Percentiles rank a stretch among this genome's conserved stretches.
These are phyloP conservation scores for Candida smagusa DNA, from an alignment of 1,139 yeast species.

Conservation along the genomic window DNA sequence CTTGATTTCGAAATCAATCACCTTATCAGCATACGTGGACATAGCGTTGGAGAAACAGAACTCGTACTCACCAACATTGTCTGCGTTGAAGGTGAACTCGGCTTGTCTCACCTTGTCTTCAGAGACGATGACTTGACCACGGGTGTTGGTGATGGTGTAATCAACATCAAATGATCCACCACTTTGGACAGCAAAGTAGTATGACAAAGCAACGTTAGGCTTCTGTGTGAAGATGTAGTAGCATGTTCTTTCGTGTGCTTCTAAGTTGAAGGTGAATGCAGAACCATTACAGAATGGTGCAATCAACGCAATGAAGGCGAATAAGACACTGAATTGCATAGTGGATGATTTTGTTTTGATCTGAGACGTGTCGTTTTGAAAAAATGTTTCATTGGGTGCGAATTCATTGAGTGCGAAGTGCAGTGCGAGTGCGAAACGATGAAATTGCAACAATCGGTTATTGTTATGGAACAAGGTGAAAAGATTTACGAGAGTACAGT, in stretches of 20 bases:
- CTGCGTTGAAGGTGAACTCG: constrained; percentile 74
- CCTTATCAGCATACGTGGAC: constrained; percentile 85
- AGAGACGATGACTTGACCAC: constrained; percentile 51
- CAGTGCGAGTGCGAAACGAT: too few species aligned
- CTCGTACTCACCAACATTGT: constrained; percentile 77
- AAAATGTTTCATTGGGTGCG: constrained; percentile 1
- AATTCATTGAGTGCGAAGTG: too few species aligned
- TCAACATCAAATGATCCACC: constrained; percentile 89
- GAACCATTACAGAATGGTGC: constrained; percentile 32
- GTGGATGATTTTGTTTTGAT: constrained; percentile 1
- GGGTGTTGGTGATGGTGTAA: constrained; percentile 70
- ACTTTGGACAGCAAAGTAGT: constrained; percentile 87
- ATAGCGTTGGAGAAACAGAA: constrained; percentile 86
- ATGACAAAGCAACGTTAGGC: constrained; percentile 64
- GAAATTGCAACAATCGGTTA: too few species aligned
- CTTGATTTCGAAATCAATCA: constrained; percentile 82
- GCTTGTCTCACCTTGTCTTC: constrained; percentile 79
- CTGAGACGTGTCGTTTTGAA: constrained; percentile 5
- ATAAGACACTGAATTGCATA: constrained; percentile 2
- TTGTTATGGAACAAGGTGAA: too few species aligned
- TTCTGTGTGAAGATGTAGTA: constrained; percentile 71
- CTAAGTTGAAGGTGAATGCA: constrained; percentile 72
- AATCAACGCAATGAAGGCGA: constrained; percentile 21
- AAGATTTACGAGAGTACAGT: too few species aligned
- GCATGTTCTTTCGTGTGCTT: constrained; percentile 78